These are phyloP conservation scores for Polyporus arcularius DNA, from an alignment of 768 basidiomycete species.

Conservation along the genomic window DNA sequence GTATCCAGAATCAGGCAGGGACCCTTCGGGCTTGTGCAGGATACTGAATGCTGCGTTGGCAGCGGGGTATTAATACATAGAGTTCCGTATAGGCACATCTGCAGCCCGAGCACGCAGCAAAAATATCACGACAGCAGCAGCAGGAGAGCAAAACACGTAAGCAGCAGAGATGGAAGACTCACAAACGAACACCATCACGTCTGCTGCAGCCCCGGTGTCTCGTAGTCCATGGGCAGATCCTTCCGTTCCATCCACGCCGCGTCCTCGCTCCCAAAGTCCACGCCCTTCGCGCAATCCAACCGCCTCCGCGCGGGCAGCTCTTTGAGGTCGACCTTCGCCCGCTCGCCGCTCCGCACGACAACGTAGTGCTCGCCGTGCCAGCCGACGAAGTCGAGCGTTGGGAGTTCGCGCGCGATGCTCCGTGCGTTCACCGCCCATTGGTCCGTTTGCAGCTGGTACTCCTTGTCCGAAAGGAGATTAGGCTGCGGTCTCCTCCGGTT, in stretches of 20 bases:
- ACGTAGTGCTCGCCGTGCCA: constrained; percentile 76
- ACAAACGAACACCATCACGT: constrained; percentile 2
- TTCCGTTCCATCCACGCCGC: constrained; percentile 69
- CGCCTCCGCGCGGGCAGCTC: constrained; percentile 59
- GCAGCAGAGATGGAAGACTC: neutral
- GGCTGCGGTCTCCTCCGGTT: constrained; percentile 53
- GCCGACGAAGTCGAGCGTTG: constrained; percentile 64
- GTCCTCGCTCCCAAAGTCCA: constrained; percentile 63
- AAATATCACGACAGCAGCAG: neutral
- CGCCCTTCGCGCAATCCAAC: constrained; percentile 65
- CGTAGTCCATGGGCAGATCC: constrained; percentile 78
- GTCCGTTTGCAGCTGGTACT: constrained; percentile 58
- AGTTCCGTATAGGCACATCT: no score
- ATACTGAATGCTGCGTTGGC: no score
- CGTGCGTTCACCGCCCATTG: constrained; percentile 53
- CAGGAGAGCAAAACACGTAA: neutral
- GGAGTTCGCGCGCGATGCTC: constrained; percentile 49
- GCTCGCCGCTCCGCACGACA: constrained; percentile 45
- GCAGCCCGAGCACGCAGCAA: neutral
- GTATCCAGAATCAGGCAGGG: no score
- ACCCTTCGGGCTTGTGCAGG: no score
- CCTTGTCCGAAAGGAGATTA: constrained; percentile 59
- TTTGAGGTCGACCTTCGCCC: constrained; percentile 46
- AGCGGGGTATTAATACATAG: no score
- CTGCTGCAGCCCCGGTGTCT: constrained; percentile 52